Evolutionary conservation across 192 early-diverging fungal species (phyloP), one percentile per base, ranked within the genome.

Genomic region (Podila epigama): DNA sequence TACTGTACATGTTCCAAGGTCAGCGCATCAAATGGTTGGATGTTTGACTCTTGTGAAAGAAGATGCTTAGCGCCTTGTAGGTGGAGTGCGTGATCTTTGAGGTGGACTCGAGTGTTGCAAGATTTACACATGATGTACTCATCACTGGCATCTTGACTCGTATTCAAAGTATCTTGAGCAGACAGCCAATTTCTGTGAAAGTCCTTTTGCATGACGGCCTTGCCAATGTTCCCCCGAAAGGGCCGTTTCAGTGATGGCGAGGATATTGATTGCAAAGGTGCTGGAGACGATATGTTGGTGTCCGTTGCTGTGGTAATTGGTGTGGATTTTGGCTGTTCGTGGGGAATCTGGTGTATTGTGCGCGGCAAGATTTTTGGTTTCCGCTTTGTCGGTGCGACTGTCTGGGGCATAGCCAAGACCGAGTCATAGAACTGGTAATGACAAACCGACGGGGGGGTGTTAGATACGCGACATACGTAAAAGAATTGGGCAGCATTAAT

Each of bases 101-200:
- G 28, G 2, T 66, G 64, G 5, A 77, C 66, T 28, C 68, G 65
- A 8, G 68, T 77, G n/a, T 68, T 65, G 33, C 73, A 77, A 15
- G 66, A 2, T 22, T 68, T 66, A 31, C 73, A 77, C 13, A 77
- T 52, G 11, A 68, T 27, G 39, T 63, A 57, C 9, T 66, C 73
- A 5, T 63, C 55, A 1, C 56, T 51, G 0, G 58, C 29, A 3
- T 13, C 15, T 39, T 39, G n/a, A 18, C 15, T 11, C 3, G 39
- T 13, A 12, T 10, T 13, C 36, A 20, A 11, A 22, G 39, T 9
- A 51, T 42, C 8, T 0, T 42, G 35, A 16, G 28, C 31, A 7
- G 60, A n/a, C 36, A 50, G 12, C 64, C 65, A 68, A 44, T 75
- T 75, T 48, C 65, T 67, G 15, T 57, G 65, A 1, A 68, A 37